Evolutionary conservation across 2,329 filamentous ascomycete genomes (phyloP).

Genomic region (Diaporthe vaccinii): DNA sequence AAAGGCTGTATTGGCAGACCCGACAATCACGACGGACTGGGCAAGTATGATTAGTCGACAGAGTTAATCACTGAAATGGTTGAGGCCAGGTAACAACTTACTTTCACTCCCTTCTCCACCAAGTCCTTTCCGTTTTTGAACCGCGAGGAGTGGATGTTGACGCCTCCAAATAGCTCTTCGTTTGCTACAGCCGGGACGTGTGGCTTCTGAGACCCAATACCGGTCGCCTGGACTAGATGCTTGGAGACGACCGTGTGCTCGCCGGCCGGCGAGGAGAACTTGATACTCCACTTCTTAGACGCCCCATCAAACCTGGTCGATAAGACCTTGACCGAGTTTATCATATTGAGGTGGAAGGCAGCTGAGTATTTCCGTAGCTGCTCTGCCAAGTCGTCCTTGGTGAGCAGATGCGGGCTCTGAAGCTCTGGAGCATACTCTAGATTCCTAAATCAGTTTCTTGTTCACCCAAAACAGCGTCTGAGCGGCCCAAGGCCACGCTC

Average conservation of each 20-base stretch:
- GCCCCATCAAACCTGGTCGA: conserved; percentile 42
- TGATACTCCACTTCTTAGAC: conserved; percentile 54
- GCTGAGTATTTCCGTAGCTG: conserved; percentile 63
- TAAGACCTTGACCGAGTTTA: conserved; percentile 54
- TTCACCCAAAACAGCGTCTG: too few species aligned
- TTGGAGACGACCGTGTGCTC: conserved; percentile 49
- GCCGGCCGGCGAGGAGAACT: conserved; percentile 44
- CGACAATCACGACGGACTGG: conserved; percentile 50
- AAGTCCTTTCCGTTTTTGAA: conserved; percentile 56
- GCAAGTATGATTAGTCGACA: conserved; percentile 21
- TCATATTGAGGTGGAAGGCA: conserved; percentile 62
- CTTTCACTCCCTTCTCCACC: conserved; percentile 38
- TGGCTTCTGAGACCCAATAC: conserved; percentile 57
- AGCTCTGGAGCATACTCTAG: conserved; percentile 55
- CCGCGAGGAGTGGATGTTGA: conserved; percentile 58
- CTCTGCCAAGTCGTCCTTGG: conserved; percentile 61
- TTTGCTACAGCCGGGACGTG: conserved; percentile 55
- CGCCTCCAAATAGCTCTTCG: conserved; percentile 56
- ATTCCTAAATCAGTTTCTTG: neutral
- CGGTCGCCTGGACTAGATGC: conserved; percentile 63
- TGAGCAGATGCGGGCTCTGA: conserved; percentile 54
- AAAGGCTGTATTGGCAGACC: conserved; percentile 58
- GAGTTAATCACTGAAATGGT: neutral
- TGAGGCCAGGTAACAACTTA: neutral
- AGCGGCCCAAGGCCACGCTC: neutral